Base-by-base conservation (phyloP, 305 asterid species). In the Solanum hybrid region DNA sequence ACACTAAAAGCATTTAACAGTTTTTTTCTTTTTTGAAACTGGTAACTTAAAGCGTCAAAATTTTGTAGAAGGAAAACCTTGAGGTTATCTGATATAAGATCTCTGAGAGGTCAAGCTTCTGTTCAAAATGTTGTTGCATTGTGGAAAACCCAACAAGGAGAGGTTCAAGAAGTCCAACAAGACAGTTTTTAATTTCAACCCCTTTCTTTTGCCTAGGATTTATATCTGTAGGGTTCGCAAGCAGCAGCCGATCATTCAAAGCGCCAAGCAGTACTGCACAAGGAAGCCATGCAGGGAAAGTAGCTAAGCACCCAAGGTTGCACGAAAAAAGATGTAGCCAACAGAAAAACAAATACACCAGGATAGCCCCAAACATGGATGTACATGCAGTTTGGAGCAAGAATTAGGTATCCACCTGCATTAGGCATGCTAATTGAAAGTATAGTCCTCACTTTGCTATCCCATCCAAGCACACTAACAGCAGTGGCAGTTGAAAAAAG, bases 121-220 rank as follows among this genome's bases (percentile, higher is more conserved):
- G 99, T 93, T 98, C 99, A 93, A 97, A 98, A 92, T 95, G 95
- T 90, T 96, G 98, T 92, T 98, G 99, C 99, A 98, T 96, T 76
- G 99, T 97, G 60, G 97, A 96, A 92, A 93, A 98, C 89, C 99
- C 99, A 90, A 98, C 93, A 87, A 98, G 99, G 92, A 98, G 99
- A 77, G 99, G 99, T 92, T 98, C 99, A 90, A 98, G 99, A 89
- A 97, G 95, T 90, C 99, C 99, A 88, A 96, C 98, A 84, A 98
- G 99, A 90, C 98, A 96, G 91, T 92, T 92, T 93, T 97, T 98
- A 78, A 98, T 94, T 94, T 98, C 99, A 92, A 94, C 94, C 87
- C 96, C 95, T 96, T 98, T 98, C 97, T 96, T 98, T 92, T 97
- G 99, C 90, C 94, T 92, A 86, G 97, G 97, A 96, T 95, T 95